Conservation (phyloP, 805 yeast species). For the Candida dendrica region DNA sequence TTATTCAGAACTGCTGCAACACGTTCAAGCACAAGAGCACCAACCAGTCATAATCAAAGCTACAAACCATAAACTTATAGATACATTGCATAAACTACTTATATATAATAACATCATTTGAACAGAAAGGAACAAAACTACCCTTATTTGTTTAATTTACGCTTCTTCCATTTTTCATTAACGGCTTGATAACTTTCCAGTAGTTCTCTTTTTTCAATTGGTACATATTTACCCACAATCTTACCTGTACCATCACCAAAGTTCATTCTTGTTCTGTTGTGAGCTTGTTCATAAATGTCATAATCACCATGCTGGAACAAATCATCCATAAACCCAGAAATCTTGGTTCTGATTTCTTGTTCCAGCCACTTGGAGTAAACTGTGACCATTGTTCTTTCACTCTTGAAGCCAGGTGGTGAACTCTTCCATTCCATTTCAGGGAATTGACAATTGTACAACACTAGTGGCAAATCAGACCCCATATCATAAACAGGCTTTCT, state of each 20-base stretch:
- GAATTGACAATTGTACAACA: slow-evolving; percentile 78
- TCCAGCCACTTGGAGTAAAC: slow-evolving; percentile 50
- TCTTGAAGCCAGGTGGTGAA: slow-evolving; percentile 26
- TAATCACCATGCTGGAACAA: slow-evolving; percentile 13
- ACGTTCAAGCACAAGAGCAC: not conserved
- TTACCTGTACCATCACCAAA: slow-evolving; percentile 78
- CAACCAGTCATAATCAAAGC: not conserved
- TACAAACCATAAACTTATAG: slow-evolving; percentile 2
- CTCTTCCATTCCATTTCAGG: slow-evolving; percentile 59
- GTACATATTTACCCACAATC: slow-evolving; percentile 47
- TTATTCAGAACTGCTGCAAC: not conserved
- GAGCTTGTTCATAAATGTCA: slow-evolving; percentile 5
- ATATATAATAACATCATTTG: slow-evolving; percentile 2
- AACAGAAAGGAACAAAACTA: not conserved
- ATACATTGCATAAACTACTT: slow-evolving; percentile 6
- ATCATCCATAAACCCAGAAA: slow-evolving; percentile 28
- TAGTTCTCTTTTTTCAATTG: slow-evolving; percentile 46
- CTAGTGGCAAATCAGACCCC: slow-evolving; percentile 86
- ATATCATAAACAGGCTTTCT: slow-evolving; percentile 75
- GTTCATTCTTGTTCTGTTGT: slow-evolving; percentile 33
- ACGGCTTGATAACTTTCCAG: slow-evolving; percentile 62
- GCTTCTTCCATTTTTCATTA: slow-evolving; percentile 56
- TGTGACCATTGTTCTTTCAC: slow-evolving; percentile 33
- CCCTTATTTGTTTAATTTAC: slow-evolving; percentile 5
- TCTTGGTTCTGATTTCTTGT: slow-evolving; percentile 45